Evolutionary conservation across 176 grass and related monocot genomes (phyloP).

Genomic region (Carex kokanica): DNA sequence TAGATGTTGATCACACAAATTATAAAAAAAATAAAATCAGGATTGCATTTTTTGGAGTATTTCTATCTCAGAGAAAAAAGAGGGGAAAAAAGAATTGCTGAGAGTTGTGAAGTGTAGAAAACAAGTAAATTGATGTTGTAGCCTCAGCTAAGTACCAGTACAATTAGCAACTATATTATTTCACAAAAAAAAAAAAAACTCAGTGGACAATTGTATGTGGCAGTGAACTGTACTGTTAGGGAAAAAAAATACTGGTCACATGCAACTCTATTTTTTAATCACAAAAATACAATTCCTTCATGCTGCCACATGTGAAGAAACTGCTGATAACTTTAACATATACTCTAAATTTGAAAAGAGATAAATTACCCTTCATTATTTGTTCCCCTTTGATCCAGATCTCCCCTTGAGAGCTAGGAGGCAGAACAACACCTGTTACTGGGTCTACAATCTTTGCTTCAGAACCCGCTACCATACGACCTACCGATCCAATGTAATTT

Average conservation of each 20-base stretch:
- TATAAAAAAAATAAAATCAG: neutral
- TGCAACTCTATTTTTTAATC: neutral
- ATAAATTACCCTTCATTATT: slow-evolving; percentile 19
- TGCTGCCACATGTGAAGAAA: neutral
- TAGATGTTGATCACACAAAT: neutral
- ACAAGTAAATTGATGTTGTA: neutral
- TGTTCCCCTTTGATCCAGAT: slow-evolving; percentile 30
- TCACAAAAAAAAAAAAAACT: neutral
- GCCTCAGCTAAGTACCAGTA: neutral
- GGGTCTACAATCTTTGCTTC: slow-evolving; percentile 36
- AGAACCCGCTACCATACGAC: slow-evolving; percentile 7
- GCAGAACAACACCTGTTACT: slow-evolving; percentile 9
- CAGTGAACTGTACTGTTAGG: neutral
- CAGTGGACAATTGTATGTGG: neutral
- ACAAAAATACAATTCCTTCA: neutral
- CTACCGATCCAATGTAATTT: slow-evolving; percentile 22
- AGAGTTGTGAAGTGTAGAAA: neutral
- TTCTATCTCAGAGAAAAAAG: neutral
- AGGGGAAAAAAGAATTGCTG: neutral
- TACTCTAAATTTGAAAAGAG: neutral
- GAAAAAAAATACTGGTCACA: neutral
- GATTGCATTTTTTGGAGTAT: neutral
- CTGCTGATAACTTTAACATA: neutral
- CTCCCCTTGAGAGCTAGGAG: slow-evolving; percentile 27
- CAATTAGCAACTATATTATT: neutral